These are phyloP conservation scores for Sarcodon aspratus DNA, from an alignment of 768 basidiomycete species.

Conservation along the genomic window DNA sequence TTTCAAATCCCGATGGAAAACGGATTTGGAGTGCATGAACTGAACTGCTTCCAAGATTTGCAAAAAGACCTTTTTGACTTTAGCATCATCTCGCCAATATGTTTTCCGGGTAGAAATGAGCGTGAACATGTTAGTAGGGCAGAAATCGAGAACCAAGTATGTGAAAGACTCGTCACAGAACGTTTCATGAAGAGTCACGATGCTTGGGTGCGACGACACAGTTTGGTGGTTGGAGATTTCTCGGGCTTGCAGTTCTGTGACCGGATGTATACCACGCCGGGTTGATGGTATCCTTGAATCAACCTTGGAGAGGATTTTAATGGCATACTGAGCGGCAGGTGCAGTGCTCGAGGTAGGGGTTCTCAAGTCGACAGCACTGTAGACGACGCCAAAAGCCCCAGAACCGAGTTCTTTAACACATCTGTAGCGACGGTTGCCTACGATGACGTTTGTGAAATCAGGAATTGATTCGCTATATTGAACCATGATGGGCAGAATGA, in stretches of 20 bases:
- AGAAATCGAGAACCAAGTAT: conserved; percentile 52
- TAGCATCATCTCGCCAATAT: conserved; percentile 29
- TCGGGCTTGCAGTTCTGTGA: conserved; percentile 31
- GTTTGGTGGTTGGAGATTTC: conserved; percentile 53
- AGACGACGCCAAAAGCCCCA: conserved; percentile 18
- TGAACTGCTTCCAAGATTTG: conserved; percentile 43
- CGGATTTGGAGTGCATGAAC: conserved; percentile 33
- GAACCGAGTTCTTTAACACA: conserved; percentile 11
- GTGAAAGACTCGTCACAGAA: conserved; percentile 49
- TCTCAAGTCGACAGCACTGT: conserved; percentile 13
- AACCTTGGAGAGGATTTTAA: conserved; percentile 11
- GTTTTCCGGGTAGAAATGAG: conserved; percentile 23
- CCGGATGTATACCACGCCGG: too few relatives aligned
- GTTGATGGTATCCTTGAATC: too few relatives aligned
- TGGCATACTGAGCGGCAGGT: conserved; percentile 6
- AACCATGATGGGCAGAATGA: too few relatives aligned
- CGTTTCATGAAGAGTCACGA: conserved; percentile 59
- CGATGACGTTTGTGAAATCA: conserved; percentile 10
- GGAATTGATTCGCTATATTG: conserved; percentile 5
- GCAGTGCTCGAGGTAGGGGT: conserved; percentile 2
- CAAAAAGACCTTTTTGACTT: conserved; percentile 36
- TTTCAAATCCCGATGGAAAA: conserved; percentile 50
- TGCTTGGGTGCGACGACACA: conserved; percentile 44
- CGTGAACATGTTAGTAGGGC: conserved; percentile 33
- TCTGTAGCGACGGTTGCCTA: conserved; percentile 6